These are phyloP conservation scores for Penicillium samsonianum DNA, from an alignment of 495 filamentous ascomycete species.

Conservation along the genomic window DNA sequence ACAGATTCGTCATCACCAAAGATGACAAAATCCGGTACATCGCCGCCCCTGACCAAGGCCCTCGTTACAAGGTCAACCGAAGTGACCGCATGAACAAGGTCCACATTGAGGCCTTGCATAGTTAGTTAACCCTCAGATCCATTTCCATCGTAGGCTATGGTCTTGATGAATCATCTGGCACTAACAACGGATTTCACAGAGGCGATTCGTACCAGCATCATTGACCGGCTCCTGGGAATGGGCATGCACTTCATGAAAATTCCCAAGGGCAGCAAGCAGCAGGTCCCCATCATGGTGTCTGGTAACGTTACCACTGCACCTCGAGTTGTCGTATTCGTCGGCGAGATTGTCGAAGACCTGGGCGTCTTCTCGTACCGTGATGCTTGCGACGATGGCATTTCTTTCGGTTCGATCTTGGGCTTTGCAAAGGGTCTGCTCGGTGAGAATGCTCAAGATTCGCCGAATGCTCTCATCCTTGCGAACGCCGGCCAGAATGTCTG, in stretches of 20 bases:
- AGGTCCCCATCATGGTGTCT: constrained; percentile 69
- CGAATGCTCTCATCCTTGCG: constrained; percentile 59
- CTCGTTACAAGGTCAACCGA: constrained; percentile 66
- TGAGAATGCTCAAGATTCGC: constrained; percentile 1
- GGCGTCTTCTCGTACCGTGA: constrained; percentile 73
- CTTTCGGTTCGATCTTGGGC: constrained; percentile 63
- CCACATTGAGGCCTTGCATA: constrained; percentile 68
- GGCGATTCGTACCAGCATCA: not conserved
- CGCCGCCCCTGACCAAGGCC: constrained; percentile 66
- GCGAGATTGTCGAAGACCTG: constrained; percentile 68
- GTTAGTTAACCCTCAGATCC: constrained; percentile 37
- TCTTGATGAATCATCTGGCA: not conserved
- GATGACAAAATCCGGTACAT: constrained; percentile 71
- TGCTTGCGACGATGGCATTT: constrained; percentile 59
- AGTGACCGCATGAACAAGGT: constrained; percentile 71
- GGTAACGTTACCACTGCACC: constrained; percentile 55
- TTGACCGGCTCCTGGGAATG: not conserved
- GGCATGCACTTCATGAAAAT: constrained; percentile 49
- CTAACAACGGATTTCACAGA: constrained; percentile 2
- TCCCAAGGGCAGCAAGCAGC: constrained; percentile 56
- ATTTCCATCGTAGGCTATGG: not conserved
- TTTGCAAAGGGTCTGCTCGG: constrained; percentile 56
- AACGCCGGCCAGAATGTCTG: constrained; percentile 73
- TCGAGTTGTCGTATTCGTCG: constrained; percentile 73
- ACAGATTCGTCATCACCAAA: constrained; percentile 70